phyloP scores from a whole-genome alignment of 1,284 basidiomycete genomes.

The Sporisorium graminicola region DNA sequence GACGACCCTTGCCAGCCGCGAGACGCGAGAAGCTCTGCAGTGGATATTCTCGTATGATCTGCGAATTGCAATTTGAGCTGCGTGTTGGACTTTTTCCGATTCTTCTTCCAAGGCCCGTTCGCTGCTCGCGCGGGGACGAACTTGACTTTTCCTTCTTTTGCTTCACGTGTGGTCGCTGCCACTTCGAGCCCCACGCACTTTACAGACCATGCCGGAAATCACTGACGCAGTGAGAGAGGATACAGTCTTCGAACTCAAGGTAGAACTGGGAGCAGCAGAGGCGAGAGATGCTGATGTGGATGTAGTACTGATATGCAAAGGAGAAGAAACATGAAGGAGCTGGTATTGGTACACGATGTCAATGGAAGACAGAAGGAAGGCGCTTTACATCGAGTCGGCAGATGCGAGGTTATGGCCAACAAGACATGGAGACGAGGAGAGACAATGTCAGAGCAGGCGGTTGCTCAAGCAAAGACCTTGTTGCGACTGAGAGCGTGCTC shows the following conservation, averaged over 20 bases:
- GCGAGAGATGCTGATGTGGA: slow-evolving; percentile 13
- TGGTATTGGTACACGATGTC: slow-evolving; percentile 30
- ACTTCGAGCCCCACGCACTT: not conserved
- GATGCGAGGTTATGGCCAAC: not conserved
- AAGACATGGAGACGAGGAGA: not conserved
- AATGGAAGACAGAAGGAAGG: not conserved
- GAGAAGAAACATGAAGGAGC: not conserved
- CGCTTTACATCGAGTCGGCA: not conserved
- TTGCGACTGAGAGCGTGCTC: slow-evolving; percentile 86
- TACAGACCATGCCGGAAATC: not conserved
- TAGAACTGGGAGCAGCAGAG: not conserved
- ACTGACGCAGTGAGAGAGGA: not conserved
- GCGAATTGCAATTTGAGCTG: slow-evolving; percentile 15
- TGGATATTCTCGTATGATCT: slow-evolving; percentile 38
- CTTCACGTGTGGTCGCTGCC: not conserved
- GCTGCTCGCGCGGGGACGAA: slow-evolving; percentile 3
- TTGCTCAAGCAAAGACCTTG: slow-evolving; percentile 84
- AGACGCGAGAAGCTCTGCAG: not conserved
- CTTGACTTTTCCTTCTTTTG: not conserved
- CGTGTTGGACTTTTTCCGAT: slow-evolving; percentile 39
- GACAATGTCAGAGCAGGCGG: not conserved
- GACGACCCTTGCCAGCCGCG: not conserved
- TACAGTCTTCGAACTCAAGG: not conserved
- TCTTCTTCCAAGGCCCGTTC: slow-evolving; percentile 24
- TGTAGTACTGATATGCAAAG: slow-evolving; percentile 12